Base-by-base conservation (phyloP, 2,329 filamentous ascomycete species). In the Cladosporium oxysporum region DNA sequence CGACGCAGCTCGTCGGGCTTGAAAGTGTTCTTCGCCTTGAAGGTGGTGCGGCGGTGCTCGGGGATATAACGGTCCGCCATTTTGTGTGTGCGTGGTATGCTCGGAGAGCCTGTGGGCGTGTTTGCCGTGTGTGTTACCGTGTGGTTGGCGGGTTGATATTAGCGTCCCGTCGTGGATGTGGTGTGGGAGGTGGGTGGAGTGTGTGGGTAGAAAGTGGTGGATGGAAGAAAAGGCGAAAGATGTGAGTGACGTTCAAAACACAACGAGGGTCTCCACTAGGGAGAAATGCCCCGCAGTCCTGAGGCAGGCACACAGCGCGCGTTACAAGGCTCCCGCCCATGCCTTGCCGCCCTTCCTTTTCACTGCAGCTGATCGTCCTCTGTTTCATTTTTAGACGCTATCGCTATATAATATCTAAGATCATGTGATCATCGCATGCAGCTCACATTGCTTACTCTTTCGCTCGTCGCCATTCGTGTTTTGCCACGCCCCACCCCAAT, bases 31-130 rank as follows among this genome's bases (percentile, higher is more conserved):
- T 97, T 97, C 65, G 95, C 95, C 90, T 99, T 99, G 90, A 97
- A 99, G 84, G 97, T 93, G 72, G 92, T 97, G 79, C 95, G 93
- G 81, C 95, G 93, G 86, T 99, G 95, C 85, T 99, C 95, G 80
- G 95, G 95, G 78, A 99, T 99, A 85, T 97, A 99, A 77, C 95
- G 92, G 81, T 99, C 95, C 81, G 95, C 91, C 95, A 99, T 99
- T 83, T 75, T 89, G 73, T 16, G 31, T 63, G 26, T 63, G 23
- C 23, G 61, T 53, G 47, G 26, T 55, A 11, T 57, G 59, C 61
- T 57, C 50, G 35, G 35, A 57, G 61, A 63, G 61, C 61, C 8
- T 63, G 35, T 49, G 33, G 57, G 57, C 37, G 57, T 16, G 57
- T 41, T 28, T 59, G 57, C 57, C 35, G 57, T 29, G 35, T 28